Percentiles rank a stretch among this genome's conserved stretches.
These are phyloP conservation scores for Polygonum maritimum DNA, from an alignment of 148 eudicot species.

Conservation along the genomic window DNA sequence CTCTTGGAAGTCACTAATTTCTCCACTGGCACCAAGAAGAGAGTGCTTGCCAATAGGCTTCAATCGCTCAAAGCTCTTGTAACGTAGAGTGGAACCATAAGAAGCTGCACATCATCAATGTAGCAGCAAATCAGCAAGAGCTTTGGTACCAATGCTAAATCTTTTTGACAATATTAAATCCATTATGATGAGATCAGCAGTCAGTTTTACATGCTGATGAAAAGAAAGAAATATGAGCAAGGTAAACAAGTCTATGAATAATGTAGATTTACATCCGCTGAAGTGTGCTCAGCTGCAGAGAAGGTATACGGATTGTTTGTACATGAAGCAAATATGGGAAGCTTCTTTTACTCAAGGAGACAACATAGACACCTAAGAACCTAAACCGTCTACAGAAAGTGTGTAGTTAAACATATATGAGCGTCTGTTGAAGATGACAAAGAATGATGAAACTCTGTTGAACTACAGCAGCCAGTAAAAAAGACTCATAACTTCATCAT, in stretches of 20 bases:
- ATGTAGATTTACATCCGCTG: background rate
- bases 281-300: background rate
- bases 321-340: too few species aligned
- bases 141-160: background rate
- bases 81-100: slow-evolving; percentile 92
- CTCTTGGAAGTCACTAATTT: slow-evolving; percentile 96
- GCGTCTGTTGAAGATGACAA: background rate
- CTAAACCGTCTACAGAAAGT: too few species aligned
- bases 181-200: background rate
- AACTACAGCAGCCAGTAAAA: background rate
- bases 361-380: too few species aligned
- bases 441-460: background rate
- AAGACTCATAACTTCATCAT: too few species aligned
- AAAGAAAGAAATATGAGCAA: background rate
- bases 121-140: background rate
- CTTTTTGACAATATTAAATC: background rate
- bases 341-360: too few species aligned
- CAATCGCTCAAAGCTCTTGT: slow-evolving; percentile 85
- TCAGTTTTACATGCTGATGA: background rate
- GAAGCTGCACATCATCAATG: slow-evolving; percentile 44
- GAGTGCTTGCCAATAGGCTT: slow-evolving; percentile 91
- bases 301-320: background rate
- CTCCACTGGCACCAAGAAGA: slow-evolving; percentile 89
- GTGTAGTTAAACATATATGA: background rate
- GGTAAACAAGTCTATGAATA: background rate